Percentiles rank a stretch among this genome's conserved stretches.
phyloP scores from a whole-genome alignment of 345 rosid species.

The Lagerstroemia speciosa region DNA sequence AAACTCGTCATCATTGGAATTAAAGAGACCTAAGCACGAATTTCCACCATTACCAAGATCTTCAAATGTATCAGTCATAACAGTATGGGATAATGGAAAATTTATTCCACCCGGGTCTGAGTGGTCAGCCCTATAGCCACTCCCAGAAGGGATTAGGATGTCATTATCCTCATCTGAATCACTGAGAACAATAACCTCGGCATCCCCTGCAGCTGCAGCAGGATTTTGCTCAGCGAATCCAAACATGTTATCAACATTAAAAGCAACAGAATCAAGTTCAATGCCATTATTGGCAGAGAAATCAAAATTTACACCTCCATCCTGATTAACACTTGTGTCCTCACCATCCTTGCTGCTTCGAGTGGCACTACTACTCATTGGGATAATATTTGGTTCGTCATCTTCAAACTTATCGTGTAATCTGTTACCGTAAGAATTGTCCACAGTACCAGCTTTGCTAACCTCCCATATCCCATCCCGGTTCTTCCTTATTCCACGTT shows the following conservation, averaged over 20 bases:
- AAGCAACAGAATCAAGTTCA: slow-evolving; percentile 69
- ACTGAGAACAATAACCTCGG: slow-evolving; percentile 75
- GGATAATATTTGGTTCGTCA: slow-evolving; percentile 45
- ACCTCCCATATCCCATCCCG: slow-evolving; percentile 80
- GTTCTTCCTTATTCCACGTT: slow-evolving; percentile 83
- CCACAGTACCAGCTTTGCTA: slow-evolving; percentile 64
- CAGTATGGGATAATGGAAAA: slow-evolving; percentile 50
- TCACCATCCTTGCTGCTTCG: slow-evolving; percentile 91
- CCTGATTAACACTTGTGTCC: slow-evolving; percentile 91
- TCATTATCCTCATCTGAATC: slow-evolving; percentile 91
- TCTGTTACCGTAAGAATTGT: slow-evolving; percentile 57
- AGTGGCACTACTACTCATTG: slow-evolving; percentile 91
- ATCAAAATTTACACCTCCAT: slow-evolving; percentile 58
- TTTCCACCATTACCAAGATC: slow-evolving; percentile 46
- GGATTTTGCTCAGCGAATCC: slow-evolving; percentile 42
- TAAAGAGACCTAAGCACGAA: slow-evolving; percentile 59
- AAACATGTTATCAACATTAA: slow-evolving; percentile 51
- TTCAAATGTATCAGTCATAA: slow-evolving; percentile 51
- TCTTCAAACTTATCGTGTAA: slow-evolving; percentile 39
- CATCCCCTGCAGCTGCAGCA: slow-evolving; percentile 38
- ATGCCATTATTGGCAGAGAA: slow-evolving; percentile 39
- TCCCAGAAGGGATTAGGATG: slow-evolving; percentile 38
- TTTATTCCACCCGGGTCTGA: slow-evolving; percentile 39
- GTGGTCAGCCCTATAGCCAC: slow-evolving; percentile 39
- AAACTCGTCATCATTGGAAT: slow-evolving; percentile 54